Conservation (phyloP, 257 asterid genomes). For the Gentiana straminea region DNA sequence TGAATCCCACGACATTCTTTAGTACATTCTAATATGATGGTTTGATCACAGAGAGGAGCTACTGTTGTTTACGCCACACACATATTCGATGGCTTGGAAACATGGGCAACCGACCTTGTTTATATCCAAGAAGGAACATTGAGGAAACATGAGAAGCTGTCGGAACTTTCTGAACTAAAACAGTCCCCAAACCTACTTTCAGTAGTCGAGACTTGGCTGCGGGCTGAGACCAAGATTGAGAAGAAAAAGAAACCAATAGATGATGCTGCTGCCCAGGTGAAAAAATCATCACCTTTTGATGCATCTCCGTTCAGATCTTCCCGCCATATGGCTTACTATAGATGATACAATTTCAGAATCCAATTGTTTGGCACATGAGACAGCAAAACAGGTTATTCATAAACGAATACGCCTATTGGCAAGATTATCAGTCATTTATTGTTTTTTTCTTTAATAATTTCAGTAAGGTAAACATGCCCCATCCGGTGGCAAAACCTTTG, state of each 20-base stretch:
- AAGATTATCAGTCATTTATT: no score
- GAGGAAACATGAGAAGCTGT: conserved; percentile 60
- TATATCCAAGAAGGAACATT: conserved; percentile 80
- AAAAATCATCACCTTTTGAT: conserved; percentile 56
- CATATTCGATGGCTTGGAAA: conserved; percentile 92
- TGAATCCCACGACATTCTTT: no score
- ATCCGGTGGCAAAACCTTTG: no score
- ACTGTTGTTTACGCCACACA: conserved; percentile 91
- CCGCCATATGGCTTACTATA: conserved; percentile 87
- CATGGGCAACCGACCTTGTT: conserved; percentile 85
- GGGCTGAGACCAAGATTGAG: conserved; percentile 67
- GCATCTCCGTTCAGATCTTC: conserved; percentile 70
- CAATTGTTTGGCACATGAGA: no score
- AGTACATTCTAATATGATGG: no score
- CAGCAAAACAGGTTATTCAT: no score
- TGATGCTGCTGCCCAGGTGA: conserved; percentile 21
- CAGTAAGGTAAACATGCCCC: no score
- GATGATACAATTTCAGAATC: conserved; percentile 20
- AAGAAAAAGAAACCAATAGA: conserved; percentile 39
- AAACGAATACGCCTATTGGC: no score
- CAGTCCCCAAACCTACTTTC: conserved; percentile 54
- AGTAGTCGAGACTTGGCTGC: conserved; percentile 82
- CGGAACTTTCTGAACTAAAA: conserved; percentile 59
- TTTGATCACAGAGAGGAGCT: conserved; percentile 67
- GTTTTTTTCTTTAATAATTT: no score